Conservation (phyloP, 345 rosid genomes). For the Eucalyptus urophylla region DNA sequence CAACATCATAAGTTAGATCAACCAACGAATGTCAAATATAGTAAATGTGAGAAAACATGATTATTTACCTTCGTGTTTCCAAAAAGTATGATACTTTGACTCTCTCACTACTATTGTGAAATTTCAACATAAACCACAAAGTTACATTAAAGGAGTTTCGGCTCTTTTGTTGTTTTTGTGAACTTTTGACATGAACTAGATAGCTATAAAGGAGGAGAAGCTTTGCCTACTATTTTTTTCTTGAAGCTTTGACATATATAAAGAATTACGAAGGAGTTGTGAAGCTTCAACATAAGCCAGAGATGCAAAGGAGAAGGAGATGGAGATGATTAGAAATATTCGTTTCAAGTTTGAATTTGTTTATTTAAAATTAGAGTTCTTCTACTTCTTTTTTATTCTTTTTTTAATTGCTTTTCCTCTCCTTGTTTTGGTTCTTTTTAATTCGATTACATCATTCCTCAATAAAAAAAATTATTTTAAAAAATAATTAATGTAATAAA, state of each 20-base stretch:
- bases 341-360: neutral
- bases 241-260: neutral
- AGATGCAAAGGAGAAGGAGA: neutral
- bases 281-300: neutral
- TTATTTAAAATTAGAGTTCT: neutral
- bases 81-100: neutral
- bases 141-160: neutral
- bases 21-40: neutral
- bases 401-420: too few relatives aligned
- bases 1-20: neutral
- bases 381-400: neutral
- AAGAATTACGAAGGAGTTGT: neutral
- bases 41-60: neutral
- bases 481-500: too few relatives aligned
- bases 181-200: neutral
- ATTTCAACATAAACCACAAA: neutral
- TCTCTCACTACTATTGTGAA: neutral
- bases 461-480: too few relatives aligned
- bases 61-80: neutral
- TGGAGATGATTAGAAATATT: neutral
- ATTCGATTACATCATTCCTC: too few relatives aligned
- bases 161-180: neutral
- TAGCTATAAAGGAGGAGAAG: neutral
- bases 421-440: too few relatives aligned
- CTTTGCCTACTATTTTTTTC: fast-evolving